Base-by-base conservation (phyloP, 2,329 filamentous ascomycete genomes). In the Epichloe brachyelytri region DNA sequence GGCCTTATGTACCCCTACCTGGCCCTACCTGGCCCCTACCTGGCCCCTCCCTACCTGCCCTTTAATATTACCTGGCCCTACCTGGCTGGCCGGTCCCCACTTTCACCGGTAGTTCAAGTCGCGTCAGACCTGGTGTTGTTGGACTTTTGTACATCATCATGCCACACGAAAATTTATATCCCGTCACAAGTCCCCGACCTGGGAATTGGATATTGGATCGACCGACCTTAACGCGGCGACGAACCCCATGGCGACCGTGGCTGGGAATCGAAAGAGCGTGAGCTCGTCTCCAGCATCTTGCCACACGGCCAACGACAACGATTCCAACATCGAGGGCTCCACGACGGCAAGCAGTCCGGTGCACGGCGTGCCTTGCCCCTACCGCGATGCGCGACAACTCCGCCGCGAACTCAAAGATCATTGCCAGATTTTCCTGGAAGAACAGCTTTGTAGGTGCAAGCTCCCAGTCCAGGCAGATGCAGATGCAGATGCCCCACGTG, bases 391-490 rank as follows among this genome's bases (percentile, higher is more conserved):
- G 6, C 73, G 69, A 54, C 65, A 68, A 41, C 67, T 89, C 12
- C 79, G 82, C 1, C 78, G 75, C 52, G 80, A 85, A 58, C 67
- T 90, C 17, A 77, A 75, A 51, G 72, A 80, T 52, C 82, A 88
- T 59, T 80, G 79, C 57, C 78, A 80, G 52, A 84, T 88, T 43
- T 86, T 85, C 62, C 71, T 91, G 0, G 86, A 91, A 65, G 86
- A 91, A 65, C 74, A 80, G 52, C 76, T 89, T 30, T 85, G 82
- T 83, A 69, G 51, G 73, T 20, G 8, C 3, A 17, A 4, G 11
- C 34, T 14, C 15, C 26, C 36, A n/a, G 22, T 33, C 17, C 36
- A 19, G 5, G 7, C 10, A 17, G 37, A 39, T 30, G 26, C 26
- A 8, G 26, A 26, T 26, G 26, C 26, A 26, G 26, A 26, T 26